Conservation (phyloP, 2,329 filamentous ascomycete genomes). For the Pseudogymnoascus sp. region DNA sequence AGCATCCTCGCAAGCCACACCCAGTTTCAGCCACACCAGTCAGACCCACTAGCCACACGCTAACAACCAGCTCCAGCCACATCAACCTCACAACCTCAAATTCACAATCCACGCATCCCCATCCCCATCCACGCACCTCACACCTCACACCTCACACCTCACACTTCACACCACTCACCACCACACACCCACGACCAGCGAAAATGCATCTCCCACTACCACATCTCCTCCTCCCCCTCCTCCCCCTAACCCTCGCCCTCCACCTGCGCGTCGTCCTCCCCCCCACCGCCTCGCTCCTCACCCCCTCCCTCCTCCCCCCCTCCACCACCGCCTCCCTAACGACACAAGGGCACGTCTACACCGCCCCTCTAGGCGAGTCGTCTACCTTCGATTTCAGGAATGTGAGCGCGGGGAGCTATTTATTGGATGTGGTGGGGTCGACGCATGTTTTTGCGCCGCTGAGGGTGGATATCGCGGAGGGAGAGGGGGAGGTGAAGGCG, state of each 20-base stretch:
- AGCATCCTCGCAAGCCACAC: not conserved
- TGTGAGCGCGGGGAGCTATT: conserved; percentile 64
- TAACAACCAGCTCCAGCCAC: conserved; percentile 2
- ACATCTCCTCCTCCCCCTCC: conserved; percentile 28
- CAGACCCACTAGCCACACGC: not conserved
- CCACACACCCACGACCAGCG: conserved; percentile 10
- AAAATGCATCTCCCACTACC: conserved; percentile 31
- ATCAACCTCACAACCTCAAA: conserved; percentile 1
- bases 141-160: conserved; percentile 11
- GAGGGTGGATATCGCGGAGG: conserved; percentile 59
- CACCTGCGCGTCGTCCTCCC: conserved; percentile 23
- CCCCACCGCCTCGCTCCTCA: conserved; percentile 21
- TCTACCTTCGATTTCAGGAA: conserved; percentile 71
- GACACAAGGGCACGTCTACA: conserved; percentile 39
- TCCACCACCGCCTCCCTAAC: conserved; percentile 60
- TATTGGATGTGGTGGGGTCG: conserved; percentile 69
- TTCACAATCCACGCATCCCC: conserved; percentile 10
- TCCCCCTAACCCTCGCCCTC: conserved; percentile 29
- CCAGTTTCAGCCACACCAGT: not conserved
- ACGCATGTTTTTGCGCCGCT: conserved; percentile 71
- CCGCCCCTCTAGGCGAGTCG: conserved; percentile 55
- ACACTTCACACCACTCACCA: conserved; percentile 10
- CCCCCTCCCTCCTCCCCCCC: conserved; percentile 37
- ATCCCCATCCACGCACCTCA: conserved; percentile 10
- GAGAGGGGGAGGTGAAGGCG: conserved; percentile 39